Evolutionary conservation across 768 basidiomycete genomes (phyloP), one percentile per base, ranked within the genome.

Genomic region (Trametes maxima): DNA sequence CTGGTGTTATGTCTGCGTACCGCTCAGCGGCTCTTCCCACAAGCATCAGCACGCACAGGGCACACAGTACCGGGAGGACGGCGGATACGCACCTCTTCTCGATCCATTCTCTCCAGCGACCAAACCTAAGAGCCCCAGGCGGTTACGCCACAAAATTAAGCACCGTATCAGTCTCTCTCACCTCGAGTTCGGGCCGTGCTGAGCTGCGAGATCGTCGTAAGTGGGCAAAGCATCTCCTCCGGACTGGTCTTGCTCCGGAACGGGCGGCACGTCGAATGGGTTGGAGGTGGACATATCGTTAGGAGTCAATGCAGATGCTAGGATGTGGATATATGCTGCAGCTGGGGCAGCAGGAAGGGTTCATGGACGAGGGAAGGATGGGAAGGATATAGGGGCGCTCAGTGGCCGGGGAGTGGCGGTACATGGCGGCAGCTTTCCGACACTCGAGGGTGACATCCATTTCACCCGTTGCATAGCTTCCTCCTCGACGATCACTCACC

Each of bases 51-150:
- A 51, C 28, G 39, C 25, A 44, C 53, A 56, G 65, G 56, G 53
- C 51, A 36, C 24, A 36, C 24, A 14, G 28, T 48, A 46, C 58
- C 24, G 36, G 17, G 24, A 16, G 14, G 43, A 62, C 22, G 24
- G 21, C 12, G 16, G 2, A 4, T 5, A 63, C 75, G 50, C 24
- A 88, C 91, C 92, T 82, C 74, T 94, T 94, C 77, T 94, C 92
- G 57, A 94, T 89, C 92, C 92, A 94, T 6, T 86, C 85, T 70
- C 81, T 83, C 92, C 92, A 94, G 59, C 92, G 79, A 19, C 92
- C 92, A 67, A 94, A 94, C 68, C 92, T 94, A 67, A 1, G 19
- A 13, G 21, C 1, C 7, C 17, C 36, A 33, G 19, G 17, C 13
- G 42, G 42, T 19, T 33, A 44, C 28, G 37, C 3, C 37, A 21